Evolutionary conservation across 352 stramenopile species (phyloP).

Genomic region (Phytophthora agathidicida): DNA sequence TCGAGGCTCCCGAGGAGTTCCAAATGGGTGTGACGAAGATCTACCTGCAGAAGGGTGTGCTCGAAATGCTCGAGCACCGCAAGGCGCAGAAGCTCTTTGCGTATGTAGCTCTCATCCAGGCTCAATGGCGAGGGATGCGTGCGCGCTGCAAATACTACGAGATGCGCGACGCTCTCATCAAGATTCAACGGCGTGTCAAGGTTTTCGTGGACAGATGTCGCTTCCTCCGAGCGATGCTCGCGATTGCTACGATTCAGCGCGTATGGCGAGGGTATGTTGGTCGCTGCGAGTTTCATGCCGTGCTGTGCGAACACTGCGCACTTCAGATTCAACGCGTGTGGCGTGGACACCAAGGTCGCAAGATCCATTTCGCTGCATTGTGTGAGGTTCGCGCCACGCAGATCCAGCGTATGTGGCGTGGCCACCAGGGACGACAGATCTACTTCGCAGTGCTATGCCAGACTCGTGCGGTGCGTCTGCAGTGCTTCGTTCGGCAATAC

Average conservation of each 20-base stretch:
- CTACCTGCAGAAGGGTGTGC: constrained; percentile 85
- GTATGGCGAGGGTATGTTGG: constrained; percentile 51
- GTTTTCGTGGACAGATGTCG: constrained; percentile 47
- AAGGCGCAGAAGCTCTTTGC: constrained; percentile 74
- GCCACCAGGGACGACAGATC: constrained; percentile 41
- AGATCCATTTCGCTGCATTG: constrained; percentile 22
- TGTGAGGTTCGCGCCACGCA: constrained; percentile 42
- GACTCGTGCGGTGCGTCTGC: constrained; percentile 47
- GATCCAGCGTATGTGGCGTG: constrained; percentile 61
- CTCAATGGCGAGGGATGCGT: constrained; percentile 58
- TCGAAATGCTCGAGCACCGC: constrained; percentile 69
- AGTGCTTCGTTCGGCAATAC: constrained; percentile 53
- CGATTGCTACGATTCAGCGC: constrained; percentile 38
- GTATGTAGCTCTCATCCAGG: constrained; percentile 68
- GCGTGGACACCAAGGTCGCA: constrained; percentile 41
- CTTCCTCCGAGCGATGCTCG: constrained; percentile 36
- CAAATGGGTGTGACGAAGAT: constrained; percentile 88
- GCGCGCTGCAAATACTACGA: constrained; percentile 41
- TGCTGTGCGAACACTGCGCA: constrained; percentile 41
- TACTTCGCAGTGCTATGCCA: constrained; percentile 43
- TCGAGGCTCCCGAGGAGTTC: constrained; percentile 68
- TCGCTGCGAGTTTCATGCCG: constrained; percentile 37
- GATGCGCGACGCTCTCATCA: constrained; percentile 39
- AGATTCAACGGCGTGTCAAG: constrained; percentile 57
- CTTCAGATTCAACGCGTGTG: constrained; percentile 54